Percentiles rank a stretch among this genome's conserved stretches.
phyloP scores from a whole-genome alignment of 305 asterid genomes.

The Fraxinus paxiana region DNA sequence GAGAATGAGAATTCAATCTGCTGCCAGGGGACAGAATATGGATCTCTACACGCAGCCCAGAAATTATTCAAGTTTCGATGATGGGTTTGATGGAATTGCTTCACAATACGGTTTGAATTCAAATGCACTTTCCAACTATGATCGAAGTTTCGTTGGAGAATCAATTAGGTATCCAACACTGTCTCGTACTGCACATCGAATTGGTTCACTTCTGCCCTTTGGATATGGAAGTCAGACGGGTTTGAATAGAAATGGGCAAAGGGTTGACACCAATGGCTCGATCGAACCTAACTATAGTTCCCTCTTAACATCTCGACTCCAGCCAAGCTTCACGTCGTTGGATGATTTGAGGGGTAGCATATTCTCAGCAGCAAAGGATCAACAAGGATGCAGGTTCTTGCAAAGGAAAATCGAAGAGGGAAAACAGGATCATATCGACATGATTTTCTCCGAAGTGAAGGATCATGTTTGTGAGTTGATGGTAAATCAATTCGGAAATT shows the following conservation, averaged over 20 bases:
- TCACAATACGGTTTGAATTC: background rate
- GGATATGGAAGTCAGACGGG: no score
- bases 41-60: background rate
- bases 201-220: background rate
- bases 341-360: conserved; percentile 23
- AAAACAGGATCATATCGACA: conserved; percentile 28
- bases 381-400: conserved; percentile 42
- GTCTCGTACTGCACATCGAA: background rate
- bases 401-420: conserved; percentile 37
- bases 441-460: conserved; percentile 33
- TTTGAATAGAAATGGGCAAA: background rate
- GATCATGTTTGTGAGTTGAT: conserved; percentile 32
- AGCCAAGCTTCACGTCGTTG: background rate
- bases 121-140: background rate
- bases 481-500: conserved; percentile 41
- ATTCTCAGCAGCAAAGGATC: conserved; percentile 33
- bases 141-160: background rate
- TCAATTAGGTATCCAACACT: background rate
- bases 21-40: background rate
- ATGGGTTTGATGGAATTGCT: background rate
- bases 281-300: background rate
- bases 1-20: background rate
- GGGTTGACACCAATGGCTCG: background rate
- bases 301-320: background rate
- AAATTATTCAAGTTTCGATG: background rate